Conservation (phyloP, 1,284 basidiomycete genomes). For the Ganoderma lingzhi region DNA sequence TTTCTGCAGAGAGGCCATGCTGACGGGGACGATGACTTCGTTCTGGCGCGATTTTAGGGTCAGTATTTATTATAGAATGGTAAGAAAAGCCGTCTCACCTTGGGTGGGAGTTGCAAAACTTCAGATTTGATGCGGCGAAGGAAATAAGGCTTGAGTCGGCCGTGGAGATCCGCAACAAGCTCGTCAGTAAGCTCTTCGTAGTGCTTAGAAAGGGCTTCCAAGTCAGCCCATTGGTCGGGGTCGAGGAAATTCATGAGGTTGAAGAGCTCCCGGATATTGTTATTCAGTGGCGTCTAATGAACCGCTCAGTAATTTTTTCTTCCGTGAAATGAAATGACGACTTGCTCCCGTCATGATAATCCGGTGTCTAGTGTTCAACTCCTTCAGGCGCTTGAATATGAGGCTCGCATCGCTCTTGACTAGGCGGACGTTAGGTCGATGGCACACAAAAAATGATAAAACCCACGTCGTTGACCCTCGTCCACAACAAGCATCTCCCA, state of each 20-base stretch:
- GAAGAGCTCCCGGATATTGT: slow-evolving; percentile 95
- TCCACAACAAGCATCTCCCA: slow-evolving; percentile 96
- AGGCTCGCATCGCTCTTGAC: slow-evolving; percentile 86
- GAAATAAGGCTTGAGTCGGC: slow-evolving; percentile 88
- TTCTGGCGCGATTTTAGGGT: slow-evolving; percentile 54
- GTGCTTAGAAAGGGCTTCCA: slow-evolving; percentile 75
- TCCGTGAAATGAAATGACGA: not conserved
- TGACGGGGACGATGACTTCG: slow-evolving; percentile 92
- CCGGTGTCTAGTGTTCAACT: slow-evolving; percentile 82
- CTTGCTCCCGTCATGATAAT: slow-evolving; percentile 91
- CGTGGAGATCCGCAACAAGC: slow-evolving; percentile 81
- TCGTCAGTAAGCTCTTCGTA: slow-evolving; percentile 83
- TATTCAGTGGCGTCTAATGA: slow-evolving; percentile 90
- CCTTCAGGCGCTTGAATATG: slow-evolving; percentile 86
- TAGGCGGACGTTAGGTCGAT: slow-evolving; percentile 39
- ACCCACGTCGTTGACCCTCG: slow-evolving; percentile 90
- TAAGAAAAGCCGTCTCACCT: slow-evolving; percentile 57
- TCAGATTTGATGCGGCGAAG: slow-evolving; percentile 93
- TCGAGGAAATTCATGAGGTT: slow-evolving; percentile 96
- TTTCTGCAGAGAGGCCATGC: slow-evolving; percentile 89
- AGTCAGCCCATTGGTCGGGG: slow-evolving; percentile 75
- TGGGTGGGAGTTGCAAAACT: slow-evolving; percentile 91
- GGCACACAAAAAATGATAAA: not conserved
- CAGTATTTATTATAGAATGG: not conserved
- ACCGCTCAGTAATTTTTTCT: not conserved